Conservation (phyloP, 2,329 filamentous ascomycete genomes). For the Fusarium sp. region DNA sequence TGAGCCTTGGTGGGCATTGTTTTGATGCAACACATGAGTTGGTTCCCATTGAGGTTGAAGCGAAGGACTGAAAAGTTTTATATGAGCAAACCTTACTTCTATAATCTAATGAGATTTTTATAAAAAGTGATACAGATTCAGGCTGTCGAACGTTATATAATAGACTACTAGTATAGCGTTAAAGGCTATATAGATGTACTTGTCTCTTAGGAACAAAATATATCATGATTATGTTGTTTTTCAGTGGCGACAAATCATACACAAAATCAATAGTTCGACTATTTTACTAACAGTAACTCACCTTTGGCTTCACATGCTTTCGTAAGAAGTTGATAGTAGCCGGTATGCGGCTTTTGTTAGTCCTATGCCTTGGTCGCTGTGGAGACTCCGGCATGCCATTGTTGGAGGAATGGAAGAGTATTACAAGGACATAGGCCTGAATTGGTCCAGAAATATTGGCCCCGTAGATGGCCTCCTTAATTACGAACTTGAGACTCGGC, state of each 20-base stretch:
- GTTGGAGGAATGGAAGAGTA: background rate
- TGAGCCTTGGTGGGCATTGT: background rate
- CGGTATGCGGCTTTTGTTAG: background rate
- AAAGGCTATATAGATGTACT: background rate
- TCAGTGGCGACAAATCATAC: background rate
- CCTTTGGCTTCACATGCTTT: background rate
- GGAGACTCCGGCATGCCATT: background rate
- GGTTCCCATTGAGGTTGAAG: background rate
- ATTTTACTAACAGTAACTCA: rapidly evolving
- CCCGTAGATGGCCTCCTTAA: background rate
- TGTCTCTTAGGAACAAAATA: background rate
- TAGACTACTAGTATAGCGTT: background rate
- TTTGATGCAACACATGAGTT: background rate
- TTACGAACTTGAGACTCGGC: background rate
- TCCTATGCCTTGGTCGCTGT: rapidly evolving
- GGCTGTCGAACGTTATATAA: background rate
- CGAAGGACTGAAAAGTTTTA: background rate
- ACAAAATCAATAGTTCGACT: background rate
- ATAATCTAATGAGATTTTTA: background rate
- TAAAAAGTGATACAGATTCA: background rate
- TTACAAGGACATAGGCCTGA: background rate
- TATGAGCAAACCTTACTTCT: background rate
- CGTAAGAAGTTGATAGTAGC: background rate
- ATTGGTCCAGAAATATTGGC: background rate
- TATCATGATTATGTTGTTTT: no score